Evolutionary conservation across 441 rosid species (phyloP).

Genomic region (Jatropha multifida): DNA sequence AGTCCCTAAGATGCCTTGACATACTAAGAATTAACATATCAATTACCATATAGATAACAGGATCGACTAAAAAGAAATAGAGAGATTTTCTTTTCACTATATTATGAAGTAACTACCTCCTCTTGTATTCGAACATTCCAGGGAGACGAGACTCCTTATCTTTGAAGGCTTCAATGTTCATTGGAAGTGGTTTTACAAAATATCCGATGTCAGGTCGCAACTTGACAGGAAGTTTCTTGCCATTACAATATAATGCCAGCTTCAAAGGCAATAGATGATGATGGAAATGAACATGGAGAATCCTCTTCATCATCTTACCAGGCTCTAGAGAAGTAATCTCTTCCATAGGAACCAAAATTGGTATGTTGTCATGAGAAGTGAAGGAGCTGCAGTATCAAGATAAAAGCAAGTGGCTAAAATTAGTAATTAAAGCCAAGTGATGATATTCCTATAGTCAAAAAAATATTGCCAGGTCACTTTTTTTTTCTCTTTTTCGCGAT

Average conservation of each 20-base stretch:
- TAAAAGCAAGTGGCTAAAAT: slow-evolving; percentile 11
- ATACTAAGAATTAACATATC: background rate
- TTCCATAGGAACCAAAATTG: slow-evolving; percentile 73
- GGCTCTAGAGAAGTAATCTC: slow-evolving; percentile 63
- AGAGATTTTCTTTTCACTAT: background rate
- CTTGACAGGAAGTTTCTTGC: slow-evolving; percentile 67
- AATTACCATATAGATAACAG: slow-evolving; percentile 1
- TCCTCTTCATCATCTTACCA: slow-evolving; percentile 51
- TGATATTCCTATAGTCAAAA: background rate
- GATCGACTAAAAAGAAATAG: background rate
- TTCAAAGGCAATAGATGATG: slow-evolving; percentile 89
- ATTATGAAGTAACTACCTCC: slow-evolving; percentile 45
- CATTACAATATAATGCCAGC: slow-evolving; percentile 52
- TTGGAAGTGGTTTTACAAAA: slow-evolving; percentile 76
- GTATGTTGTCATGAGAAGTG: slow-evolving; percentile 45
- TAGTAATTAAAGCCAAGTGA: slow-evolving; percentile 7
- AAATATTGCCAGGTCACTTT: background rate
- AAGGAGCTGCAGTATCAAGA: slow-evolving; percentile 48
- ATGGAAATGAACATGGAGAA: slow-evolving; percentile 75
- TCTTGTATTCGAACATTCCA: slow-evolving; percentile 86
- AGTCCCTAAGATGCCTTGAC: background rate
- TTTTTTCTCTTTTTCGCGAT: background rate
- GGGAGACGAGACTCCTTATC: slow-evolving; percentile 69
- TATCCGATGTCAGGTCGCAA: slow-evolving; percentile 92
- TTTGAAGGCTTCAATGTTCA: slow-evolving; percentile 55